A percentile compares a stretch with the other conserved stretches of the same genome.
Conservation (phyloP, 164 flowering plant genomes). For the Vitis cinerea region DNA sequence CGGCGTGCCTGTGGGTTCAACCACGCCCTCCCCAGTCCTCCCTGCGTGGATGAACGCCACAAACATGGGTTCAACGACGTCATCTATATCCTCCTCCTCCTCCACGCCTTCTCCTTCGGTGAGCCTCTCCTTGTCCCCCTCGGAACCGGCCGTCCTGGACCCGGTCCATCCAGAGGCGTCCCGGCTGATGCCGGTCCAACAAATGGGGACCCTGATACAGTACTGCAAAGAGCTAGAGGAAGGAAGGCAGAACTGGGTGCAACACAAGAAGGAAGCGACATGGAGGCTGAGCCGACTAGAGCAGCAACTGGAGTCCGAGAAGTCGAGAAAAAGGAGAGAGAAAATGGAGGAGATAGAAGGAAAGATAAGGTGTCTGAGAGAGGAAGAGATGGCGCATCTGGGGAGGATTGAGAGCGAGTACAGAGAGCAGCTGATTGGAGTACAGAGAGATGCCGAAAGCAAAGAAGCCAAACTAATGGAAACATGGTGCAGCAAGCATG, state of each 20-base stretch:
- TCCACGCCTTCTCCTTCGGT: constrained; percentile 27
- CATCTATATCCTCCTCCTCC: constrained; percentile 20
- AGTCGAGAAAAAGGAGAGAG: constrained; percentile 36
- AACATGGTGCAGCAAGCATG: constrained; percentile 30
- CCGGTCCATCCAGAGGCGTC: not conserved
- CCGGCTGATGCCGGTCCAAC: constrained; percentile 2
- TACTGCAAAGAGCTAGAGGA: constrained; percentile 40
- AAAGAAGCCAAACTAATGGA: constrained; percentile 38
- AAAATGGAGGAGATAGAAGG: constrained; percentile 41
- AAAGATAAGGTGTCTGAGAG: constrained; percentile 32
- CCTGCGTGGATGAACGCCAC: constrained; percentile 22
- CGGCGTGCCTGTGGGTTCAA: not conserved
- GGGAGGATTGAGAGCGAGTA: constrained; percentile 29
- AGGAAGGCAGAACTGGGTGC: constrained; percentile 32
- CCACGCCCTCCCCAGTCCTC: constrained; percentile 3
- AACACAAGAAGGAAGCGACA: constrained; percentile 43
- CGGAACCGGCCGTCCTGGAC: constrained; percentile 12
- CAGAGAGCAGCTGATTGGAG: constrained; percentile 25
- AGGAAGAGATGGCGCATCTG: constrained; percentile 28
- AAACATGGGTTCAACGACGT: not conserved
- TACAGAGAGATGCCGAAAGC: constrained; percentile 36
- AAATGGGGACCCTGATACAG: constrained; percentile 17
- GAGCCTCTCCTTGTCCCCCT: constrained; percentile 21
- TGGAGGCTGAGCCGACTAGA: constrained; percentile 47
- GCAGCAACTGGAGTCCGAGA: constrained; percentile 47